phyloP scores from a whole-genome alignment of 1,139 yeast genomes.

The Debaryomycetaceae sp. region DNA sequence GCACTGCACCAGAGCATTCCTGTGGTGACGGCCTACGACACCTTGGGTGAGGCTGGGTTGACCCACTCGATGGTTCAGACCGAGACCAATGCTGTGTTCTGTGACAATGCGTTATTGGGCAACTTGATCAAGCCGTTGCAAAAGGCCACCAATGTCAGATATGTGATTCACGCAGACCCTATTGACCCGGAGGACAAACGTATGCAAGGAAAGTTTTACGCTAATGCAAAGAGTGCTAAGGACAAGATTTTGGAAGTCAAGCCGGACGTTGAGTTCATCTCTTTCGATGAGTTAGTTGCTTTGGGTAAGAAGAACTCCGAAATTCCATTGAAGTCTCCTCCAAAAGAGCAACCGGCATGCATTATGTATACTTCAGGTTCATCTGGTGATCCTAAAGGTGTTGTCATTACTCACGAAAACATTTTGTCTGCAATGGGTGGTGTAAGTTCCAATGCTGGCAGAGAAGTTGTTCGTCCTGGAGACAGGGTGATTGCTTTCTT shows the following conservation, averaged over 20 bases:
- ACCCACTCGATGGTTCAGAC: conserved; percentile 85
- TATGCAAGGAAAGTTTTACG: conserved; percentile 54
- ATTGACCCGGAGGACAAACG: conserved; percentile 64
- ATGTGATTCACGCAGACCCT: conserved; percentile 66
- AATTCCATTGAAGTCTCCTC: conserved; percentile 47
- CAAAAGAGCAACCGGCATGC: conserved; percentile 76
- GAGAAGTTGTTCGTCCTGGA: conserved; percentile 44
- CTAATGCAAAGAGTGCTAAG: conserved; percentile 53
- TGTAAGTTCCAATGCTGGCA: conserved; percentile 60
- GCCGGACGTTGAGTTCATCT: conserved; percentile 71
- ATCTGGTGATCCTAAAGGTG: conserved; percentile 98
- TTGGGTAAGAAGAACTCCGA: conserved; percentile 52
- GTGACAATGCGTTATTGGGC: conserved; percentile 70
- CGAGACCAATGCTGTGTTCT: conserved; percentile 70
- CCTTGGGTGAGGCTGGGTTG: conserved; percentile 89
- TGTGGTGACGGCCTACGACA: conserved; percentile 94
- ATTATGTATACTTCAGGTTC: conserved; percentile 99
- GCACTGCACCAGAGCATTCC: conserved; percentile 76
- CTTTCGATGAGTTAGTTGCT: conserved; percentile 62
- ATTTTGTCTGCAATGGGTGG: conserved; percentile 85
- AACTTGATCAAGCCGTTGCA: conserved; percentile 71
- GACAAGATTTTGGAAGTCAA: conserved; percentile 57
- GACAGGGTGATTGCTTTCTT: conserved; percentile 84
- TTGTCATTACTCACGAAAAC: conserved; percentile 74
- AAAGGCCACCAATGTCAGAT: conserved; percentile 59